Conservation (phyloP, 2,329 filamentous ascomycete genomes). For the Juglanconis sp. region DNA sequence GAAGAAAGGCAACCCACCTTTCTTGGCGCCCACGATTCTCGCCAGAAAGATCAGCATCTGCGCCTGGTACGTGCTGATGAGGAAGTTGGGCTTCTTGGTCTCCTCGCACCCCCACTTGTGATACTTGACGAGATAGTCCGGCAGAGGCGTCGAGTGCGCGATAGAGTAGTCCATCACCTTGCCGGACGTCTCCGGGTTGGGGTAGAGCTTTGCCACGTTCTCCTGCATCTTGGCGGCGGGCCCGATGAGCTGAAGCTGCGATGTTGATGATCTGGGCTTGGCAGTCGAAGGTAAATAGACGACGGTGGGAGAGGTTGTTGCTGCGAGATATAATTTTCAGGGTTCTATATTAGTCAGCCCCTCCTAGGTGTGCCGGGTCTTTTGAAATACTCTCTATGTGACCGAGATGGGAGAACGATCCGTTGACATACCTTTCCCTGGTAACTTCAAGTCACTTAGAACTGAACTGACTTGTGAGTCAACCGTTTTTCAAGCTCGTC, state of each 20-base stretch:
- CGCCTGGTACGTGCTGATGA: constrained; percentile 26
- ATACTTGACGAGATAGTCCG: constrained; percentile 39
- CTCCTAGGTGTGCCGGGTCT: too few species aligned
- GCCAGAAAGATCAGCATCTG: constrained; percentile 35
- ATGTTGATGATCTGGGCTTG: too few species aligned
- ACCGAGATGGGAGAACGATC: too few species aligned
- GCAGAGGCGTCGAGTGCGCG: constrained; percentile 39
- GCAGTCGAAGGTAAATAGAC: background rate
- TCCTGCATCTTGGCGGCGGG: constrained; percentile 33
- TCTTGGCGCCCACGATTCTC: constrained; percentile 34
- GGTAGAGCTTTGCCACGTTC: constrained; percentile 38
- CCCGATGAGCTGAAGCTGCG: background rate
- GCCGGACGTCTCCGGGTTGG: constrained; percentile 37
- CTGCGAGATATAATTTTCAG: background rate
- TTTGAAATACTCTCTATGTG: too few species aligned
- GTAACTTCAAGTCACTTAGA: too few species aligned
- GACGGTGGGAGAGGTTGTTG: background rate
- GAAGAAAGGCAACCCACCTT: constrained; percentile 13
- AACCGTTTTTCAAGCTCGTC: too few species aligned
- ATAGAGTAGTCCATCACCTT: constrained; percentile 40
- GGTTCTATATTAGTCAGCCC: background rate
- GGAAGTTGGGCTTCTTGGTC: constrained; percentile 19
- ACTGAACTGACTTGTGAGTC: too few species aligned
- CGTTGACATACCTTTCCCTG: too few species aligned
- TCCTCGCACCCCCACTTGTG: constrained; percentile 30